These are phyloP conservation scores for Helotiales sp. DNA, from an alignment of 2,329 filamentous ascomycete species.

Conservation along the genomic window DNA sequence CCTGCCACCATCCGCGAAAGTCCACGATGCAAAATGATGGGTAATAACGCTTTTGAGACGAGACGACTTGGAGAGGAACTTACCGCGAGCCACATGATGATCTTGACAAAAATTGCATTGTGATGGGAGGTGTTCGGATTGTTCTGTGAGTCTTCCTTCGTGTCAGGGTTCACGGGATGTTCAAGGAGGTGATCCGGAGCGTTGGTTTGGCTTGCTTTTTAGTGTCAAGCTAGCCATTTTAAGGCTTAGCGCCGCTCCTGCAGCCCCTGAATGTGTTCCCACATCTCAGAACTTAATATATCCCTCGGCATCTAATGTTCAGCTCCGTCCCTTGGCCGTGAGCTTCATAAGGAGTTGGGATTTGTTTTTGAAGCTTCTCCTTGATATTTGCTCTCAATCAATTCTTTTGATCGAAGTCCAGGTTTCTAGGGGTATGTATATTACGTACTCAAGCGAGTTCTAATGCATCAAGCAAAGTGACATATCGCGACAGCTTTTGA, in stretches of 20 bases:
- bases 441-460: too few species aligned
- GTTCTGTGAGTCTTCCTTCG: neutral
- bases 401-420: too few species aligned
- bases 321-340: too few species aligned
- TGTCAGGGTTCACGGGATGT: neutral
- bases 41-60: neutral
- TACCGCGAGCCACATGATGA: neutral
- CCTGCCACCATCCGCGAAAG: slow-evolving; percentile 3
- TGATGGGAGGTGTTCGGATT: neutral
- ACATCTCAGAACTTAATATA: too few species aligned
- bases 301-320: too few species aligned
- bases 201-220: neutral
- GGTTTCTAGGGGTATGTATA: too few species aligned
- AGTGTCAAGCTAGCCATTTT: neutral
- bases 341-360: too few species aligned
- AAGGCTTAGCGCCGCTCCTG: neutral
- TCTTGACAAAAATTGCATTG: neutral
- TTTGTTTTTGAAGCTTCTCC: too few species aligned
- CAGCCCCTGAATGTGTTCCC: too few species aligned
- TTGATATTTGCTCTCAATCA: too few species aligned
- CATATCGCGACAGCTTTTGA: too few species aligned
- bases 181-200: slow-evolving; percentile 1
- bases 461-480: too few species aligned
- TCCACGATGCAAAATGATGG: slow-evolving; percentile 4
- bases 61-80: neutral